Percentiles rank a stretch among this genome's conserved stretches.
phyloP scores from a whole-genome alignment of 2,329 filamentous ascomycete genomes.

The Colletotrichum sp. region DNA sequence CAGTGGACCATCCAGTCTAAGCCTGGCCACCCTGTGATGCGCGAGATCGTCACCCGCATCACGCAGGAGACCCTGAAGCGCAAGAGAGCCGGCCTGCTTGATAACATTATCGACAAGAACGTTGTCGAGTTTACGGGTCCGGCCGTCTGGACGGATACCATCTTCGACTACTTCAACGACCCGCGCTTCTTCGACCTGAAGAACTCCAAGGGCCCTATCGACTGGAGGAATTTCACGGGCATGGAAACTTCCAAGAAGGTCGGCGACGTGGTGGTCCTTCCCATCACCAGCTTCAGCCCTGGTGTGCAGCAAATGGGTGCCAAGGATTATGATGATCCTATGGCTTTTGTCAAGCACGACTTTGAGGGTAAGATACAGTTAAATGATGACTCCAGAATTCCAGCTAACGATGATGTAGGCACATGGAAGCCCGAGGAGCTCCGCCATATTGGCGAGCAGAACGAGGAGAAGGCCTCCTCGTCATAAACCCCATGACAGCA shows the following conservation, averaged over 20 bases:
- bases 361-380: conserved; percentile 77
- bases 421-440: conserved; percentile 79
- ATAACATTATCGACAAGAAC: conserved; percentile 63
- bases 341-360: conserved; percentile 97
- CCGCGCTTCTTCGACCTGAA: conserved; percentile 84
- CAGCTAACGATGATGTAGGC: conserved; percentile 46
- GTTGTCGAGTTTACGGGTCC: conserved; percentile 96
- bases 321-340: conserved; percentile 84
- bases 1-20: conserved; percentile 99
- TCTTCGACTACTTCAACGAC: conserved; percentile 96
- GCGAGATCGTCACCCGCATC: conserved; percentile 86
- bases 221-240: conserved; percentile 87
- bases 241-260: conserved; percentile 85
- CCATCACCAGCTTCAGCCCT: conserved; percentile 97
- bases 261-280: conserved; percentile 90
- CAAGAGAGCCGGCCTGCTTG: conserved; percentile 71
- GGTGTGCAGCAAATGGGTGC: conserved; percentile 94
- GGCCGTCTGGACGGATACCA: conserved; percentile 88
- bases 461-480: conserved; percentile 23
- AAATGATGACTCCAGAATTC: background rate
- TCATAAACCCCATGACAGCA: conserved; percentile 12
- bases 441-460: conserved; percentile 67
- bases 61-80: conserved; percentile 80
- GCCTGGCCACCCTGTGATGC: conserved; percentile 88
- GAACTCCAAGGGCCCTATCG: conserved; percentile 73